Conservation (phyloP, 768 basidiomycete species). For the Mycena chlorophos region DNA sequence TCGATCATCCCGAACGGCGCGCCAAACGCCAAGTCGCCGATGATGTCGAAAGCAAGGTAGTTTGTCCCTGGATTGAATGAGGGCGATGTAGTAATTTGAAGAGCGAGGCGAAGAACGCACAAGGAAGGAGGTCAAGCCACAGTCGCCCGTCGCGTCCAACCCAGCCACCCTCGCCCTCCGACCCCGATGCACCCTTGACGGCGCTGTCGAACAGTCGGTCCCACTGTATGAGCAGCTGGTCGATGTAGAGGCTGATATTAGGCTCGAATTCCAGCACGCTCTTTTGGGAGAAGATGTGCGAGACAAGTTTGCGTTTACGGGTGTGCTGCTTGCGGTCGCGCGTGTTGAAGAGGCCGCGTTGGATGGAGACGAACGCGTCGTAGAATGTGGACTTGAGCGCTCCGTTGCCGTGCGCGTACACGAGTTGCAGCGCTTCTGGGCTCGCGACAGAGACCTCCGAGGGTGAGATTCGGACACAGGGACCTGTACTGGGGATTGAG, state of each 20-base stretch:
- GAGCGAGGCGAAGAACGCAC: conserved; percentile 39
- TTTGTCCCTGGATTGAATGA: conserved; percentile 42
- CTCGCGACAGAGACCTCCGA: conserved; percentile 78
- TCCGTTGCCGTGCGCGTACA: conserved; percentile 87
- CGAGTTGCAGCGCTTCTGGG: conserved; percentile 69
- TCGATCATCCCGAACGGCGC: conserved; percentile 87
- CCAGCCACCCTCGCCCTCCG: conserved; percentile 69
- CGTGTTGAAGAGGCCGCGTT: conserved; percentile 75
- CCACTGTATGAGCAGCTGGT: conserved; percentile 68
- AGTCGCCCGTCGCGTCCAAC: conserved; percentile 58
- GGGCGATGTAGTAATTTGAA: not conserved
- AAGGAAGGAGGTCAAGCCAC: conserved; percentile 76
- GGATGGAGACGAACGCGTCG: conserved; percentile 75
- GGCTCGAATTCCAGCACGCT: conserved; percentile 86
- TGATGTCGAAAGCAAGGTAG: conserved; percentile 66
- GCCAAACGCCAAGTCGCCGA: conserved; percentile 86
- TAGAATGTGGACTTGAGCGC: conserved; percentile 79
- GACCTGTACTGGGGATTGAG: conserved; percentile 40
- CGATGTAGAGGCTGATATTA: conserved; percentile 63
- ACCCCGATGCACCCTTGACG: conserved; percentile 53
- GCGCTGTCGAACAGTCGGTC: conserved; percentile 63
- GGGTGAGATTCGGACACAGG: conserved; percentile 70
- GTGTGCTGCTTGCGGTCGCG: conserved; percentile 77
- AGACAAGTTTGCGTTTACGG: conserved; percentile 89
- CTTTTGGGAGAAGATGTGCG: conserved; percentile 83